phyloP scores from a whole-genome alignment of 1,284 basidiomycete genomes.

The Puccinia polysora region DNA sequence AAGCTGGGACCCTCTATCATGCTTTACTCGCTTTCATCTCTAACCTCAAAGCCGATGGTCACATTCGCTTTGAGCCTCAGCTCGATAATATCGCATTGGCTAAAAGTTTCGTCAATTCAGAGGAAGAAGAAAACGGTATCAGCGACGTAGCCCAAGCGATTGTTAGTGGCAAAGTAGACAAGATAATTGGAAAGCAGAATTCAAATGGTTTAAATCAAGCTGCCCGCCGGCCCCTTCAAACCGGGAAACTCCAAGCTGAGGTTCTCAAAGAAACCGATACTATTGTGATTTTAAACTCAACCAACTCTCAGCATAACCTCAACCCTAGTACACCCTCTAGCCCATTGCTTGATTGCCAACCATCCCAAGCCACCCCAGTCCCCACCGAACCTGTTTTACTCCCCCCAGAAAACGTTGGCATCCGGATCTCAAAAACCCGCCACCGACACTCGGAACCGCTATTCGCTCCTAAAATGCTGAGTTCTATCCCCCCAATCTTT shows the following conservation, averaged over 20 bases:
- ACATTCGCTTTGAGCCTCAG: conserved; percentile 38
- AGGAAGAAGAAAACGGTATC: conserved; percentile 27
- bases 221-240: conserved; percentile 12
- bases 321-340: conserved; percentile 24
- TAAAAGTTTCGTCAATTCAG: not conserved
- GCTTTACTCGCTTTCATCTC: conserved; percentile 20
- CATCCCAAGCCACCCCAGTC: conserved; percentile 18
- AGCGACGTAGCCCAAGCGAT: conserved; percentile 34
- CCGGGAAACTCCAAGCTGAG: conserved; percentile 30
- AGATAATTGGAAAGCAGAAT: conserved; percentile 21
- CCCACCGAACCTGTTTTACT: conserved; percentile 10
- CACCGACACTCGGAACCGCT: conserved; percentile 40
- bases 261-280: conserved; percentile 33
- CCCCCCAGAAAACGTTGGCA: conserved; percentile 16
- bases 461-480: conserved; percentile 28
- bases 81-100: conserved; percentile 17
- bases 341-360: conserved; percentile 23
- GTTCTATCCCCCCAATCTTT: conserved; percentile 26
- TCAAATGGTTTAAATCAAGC: not conserved
- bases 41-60: conserved; percentile 39
- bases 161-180: conserved; percentile 40
- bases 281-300: conserved; percentile 13
- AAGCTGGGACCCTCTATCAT: conserved; percentile 22
- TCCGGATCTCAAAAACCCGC: conserved; percentile 28
- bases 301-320: conserved; percentile 4